These are phyloP conservation scores for Domatiomyces globalis DNA, from an alignment of 2,329 filamentous ascomycete species.

Conservation along the genomic window DNA sequence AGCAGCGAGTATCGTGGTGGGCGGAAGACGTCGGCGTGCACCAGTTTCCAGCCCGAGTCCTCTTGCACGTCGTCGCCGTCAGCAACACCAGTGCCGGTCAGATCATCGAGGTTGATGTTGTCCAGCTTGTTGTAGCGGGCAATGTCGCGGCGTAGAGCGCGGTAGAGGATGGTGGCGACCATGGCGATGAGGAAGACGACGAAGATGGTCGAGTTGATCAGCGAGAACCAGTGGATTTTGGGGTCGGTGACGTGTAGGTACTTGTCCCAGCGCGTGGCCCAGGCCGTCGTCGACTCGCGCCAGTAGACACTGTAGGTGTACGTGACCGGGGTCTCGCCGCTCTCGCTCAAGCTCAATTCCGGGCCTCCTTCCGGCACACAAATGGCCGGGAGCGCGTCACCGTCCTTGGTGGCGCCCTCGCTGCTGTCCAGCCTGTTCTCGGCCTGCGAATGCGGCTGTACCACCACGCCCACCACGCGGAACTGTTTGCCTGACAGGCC, in stretches of 20 bases:
- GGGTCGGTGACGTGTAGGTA: constrained; percentile 95
- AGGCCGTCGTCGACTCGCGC: constrained; percentile 68
- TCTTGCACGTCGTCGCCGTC: constrained; percentile 90
- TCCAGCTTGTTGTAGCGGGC: constrained; percentile 92
- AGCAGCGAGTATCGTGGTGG: constrained; percentile 69
- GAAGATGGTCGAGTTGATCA: constrained; percentile 90
- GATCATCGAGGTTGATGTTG: constrained; percentile 75
- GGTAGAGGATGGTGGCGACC: constrained; percentile 79
- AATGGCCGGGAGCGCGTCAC: constrained; percentile 43
- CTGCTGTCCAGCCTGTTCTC: constrained; percentile 32
- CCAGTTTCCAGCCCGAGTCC: constrained; percentile 95
- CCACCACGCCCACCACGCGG: constrained; percentile 81
- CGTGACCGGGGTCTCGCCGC: constrained; percentile 51
- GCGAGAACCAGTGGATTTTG: constrained; percentile 97
- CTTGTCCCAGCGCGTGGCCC: constrained; percentile 97
- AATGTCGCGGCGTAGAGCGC: constrained; percentile 87
- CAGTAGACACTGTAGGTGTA: constrained; percentile 93
- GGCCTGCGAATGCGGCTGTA: constrained; percentile 61
- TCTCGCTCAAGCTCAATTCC: constrained; percentile 48
- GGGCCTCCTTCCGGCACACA: constrained; percentile 5
- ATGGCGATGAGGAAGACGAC: constrained; percentile 83
- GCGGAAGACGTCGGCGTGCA: constrained; percentile 94
- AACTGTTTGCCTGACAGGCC: constrained; percentile 50
- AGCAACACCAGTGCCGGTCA: constrained; percentile 58
- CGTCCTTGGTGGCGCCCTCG: constrained; percentile 30